phyloP scores from a whole-genome alignment of 164 flowering plant species.

The Chloranthus sessilifolius region DNA sequence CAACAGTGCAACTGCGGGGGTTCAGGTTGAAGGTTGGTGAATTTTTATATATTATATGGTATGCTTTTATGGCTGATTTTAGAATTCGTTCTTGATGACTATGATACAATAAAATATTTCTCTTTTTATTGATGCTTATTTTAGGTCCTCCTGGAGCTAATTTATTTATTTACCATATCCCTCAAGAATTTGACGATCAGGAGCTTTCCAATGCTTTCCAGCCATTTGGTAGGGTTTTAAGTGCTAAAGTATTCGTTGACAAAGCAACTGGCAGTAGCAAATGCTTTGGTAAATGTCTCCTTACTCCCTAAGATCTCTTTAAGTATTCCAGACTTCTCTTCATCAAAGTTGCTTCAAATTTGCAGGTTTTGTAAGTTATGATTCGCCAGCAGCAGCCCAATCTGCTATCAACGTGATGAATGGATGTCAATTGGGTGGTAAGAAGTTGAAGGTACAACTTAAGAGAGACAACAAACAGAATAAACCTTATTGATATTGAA shows the following conservation, averaged over 20 bases:
- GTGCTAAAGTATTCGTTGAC: slow-evolving; percentile 96
- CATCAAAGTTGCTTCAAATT: slow-evolving; percentile 4
- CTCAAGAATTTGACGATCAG: slow-evolving; percentile 95
- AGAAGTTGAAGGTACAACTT: slow-evolving; percentile 97
- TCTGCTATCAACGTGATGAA: slow-evolving; percentile 85
- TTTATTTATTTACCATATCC: slow-evolving; percentile 95
- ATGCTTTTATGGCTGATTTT: slow-evolving; percentile 4
- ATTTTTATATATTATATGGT: slow-evolving; percentile 2
- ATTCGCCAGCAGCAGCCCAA: slow-evolving; percentile 82
- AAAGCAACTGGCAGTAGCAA: slow-evolving; percentile 96
- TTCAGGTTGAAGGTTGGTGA: slow-evolving; percentile 81
- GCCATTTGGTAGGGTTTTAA: slow-evolving; percentile 79
- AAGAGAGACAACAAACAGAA: slow-evolving; percentile 94
- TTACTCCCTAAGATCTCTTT: background rate
- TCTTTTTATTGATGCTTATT: slow-evolving; percentile 8
- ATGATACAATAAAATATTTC: slow-evolving; percentile 3
- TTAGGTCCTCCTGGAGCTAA: slow-evolving; percentile 99
- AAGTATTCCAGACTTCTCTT: background rate
- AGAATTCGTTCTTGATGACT: background rate
- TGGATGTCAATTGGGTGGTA: slow-evolving; percentile 85
- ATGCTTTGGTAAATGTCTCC: slow-evolving; percentile 75
- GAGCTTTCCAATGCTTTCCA: slow-evolving; percentile 89
- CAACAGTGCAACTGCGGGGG: slow-evolving; percentile 49
- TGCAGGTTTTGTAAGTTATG: slow-evolving; percentile 97
- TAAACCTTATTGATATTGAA: slow-evolving; percentile 51